phyloP scores from a whole-genome alignment of 139 green algal species.

The Coelastrella sp. region DNA sequence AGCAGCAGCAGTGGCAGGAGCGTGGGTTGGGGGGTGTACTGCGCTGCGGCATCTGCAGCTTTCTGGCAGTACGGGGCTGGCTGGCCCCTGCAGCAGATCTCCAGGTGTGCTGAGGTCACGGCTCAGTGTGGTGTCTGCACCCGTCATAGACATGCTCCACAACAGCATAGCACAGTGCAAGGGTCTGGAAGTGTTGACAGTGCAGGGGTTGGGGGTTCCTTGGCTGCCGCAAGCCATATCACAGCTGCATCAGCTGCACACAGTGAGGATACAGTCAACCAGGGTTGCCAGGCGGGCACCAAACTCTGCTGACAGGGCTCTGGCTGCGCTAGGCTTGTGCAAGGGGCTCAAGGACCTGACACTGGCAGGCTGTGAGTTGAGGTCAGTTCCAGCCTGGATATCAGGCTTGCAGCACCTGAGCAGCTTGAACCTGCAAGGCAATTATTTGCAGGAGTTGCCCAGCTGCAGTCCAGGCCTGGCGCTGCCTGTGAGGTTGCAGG shows the following conservation, averaged over 20 bases:
- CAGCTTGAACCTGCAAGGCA: constrained; percentile 6
- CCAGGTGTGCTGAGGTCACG: not conserved
- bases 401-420: not conserved
- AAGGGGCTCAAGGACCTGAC: not conserved
- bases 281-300: not conserved
- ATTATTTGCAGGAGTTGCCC: constrained; percentile 27
- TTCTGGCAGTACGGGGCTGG: not conserved
- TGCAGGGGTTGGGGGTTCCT: not conserved
- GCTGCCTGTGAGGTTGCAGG: not conserved
- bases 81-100: not conserved
- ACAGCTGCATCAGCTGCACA: constrained; percentile 7
- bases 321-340: not conserved
- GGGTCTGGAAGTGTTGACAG: not conserved
- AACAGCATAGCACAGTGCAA: not conserved
- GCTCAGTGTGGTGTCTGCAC: not conserved
- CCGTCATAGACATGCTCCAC: not conserved
- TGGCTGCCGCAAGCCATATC: not conserved
- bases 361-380: constrained; percentile 31
- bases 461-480: not conserved
- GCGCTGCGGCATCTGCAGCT: constrained; percentile 15
- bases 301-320: not conserved
- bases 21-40: constrained; percentile 2
- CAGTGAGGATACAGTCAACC: constrained; percentile 21
- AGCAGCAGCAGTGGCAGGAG: not conserved
- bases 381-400: constrained; percentile 10